These are phyloP conservation scores for Calvatia gigantea DNA, from an alignment of 768 basidiomycete genomes.

Conservation along the genomic window DNA sequence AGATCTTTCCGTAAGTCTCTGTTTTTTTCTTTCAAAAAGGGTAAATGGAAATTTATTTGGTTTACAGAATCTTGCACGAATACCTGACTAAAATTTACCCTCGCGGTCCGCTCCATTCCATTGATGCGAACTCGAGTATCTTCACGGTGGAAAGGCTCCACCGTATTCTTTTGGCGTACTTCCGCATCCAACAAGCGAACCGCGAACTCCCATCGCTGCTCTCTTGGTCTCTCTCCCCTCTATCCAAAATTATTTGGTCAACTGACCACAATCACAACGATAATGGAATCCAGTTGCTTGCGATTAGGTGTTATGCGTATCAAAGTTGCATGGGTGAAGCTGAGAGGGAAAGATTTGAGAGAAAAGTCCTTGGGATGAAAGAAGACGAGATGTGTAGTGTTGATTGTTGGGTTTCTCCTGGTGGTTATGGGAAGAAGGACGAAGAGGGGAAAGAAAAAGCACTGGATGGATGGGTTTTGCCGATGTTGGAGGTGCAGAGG, in stretches of 20 bases:
- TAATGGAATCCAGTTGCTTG: slow-evolving; percentile 59
- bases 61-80: slow-evolving; percentile 50
- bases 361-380: slow-evolving; percentile 46
- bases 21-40: slow-evolving; percentile 11
- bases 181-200: slow-evolving; percentile 75
- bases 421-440: slow-evolving; percentile 32
- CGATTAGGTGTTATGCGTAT: slow-evolving; percentile 74
- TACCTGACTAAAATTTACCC: slow-evolving; percentile 43
- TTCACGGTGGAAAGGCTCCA: slow-evolving; percentile 55
- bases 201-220: slow-evolving; percentile 58
- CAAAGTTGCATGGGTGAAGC: slow-evolving; percentile 78
- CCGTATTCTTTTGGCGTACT: slow-evolving; percentile 71
- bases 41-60: background rate
- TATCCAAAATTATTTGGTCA: slow-evolving; percentile 42
- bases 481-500: slow-evolving; percentile 63
- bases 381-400: slow-evolving; percentile 39
- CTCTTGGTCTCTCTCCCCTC: slow-evolving; percentile 63
- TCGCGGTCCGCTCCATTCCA: slow-evolving; percentile 52
- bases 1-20: slow-evolving; percentile 63
- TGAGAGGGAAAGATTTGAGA: slow-evolving; percentile 66
- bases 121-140: slow-evolving; percentile 29
- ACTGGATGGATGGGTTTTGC: slow-evolving; percentile 83
- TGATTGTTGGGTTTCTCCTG: slow-evolving; percentile 52
- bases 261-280: slow-evolving; percentile 37
- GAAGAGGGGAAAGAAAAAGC: slow-evolving; percentile 39